Evolutionary conservation across 371 early-diverging fungal species (phyloP).

Genomic region (Mortierella sp.): DNA sequence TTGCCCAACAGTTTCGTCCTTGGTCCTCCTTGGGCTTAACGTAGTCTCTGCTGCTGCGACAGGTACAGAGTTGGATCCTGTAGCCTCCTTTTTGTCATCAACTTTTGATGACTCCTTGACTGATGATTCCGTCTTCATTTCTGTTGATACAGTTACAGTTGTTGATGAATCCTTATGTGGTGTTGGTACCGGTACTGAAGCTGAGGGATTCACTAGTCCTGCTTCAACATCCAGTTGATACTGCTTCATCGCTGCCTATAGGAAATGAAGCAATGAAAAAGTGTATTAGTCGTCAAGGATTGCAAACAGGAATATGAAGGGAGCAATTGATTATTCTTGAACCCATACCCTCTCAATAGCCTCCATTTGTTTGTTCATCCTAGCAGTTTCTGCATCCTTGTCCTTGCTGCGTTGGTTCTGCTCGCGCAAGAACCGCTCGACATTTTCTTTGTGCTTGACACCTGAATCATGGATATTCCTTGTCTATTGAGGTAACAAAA

Average conservation of each 20-base stretch:
- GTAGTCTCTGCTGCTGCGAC: background rate
- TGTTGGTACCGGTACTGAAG: conserved; percentile 2
- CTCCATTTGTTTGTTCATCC: conserved; percentile 66
- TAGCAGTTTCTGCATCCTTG: conserved; percentile 63
- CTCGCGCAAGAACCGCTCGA: conserved; percentile 73
- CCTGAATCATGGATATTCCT: conserved; percentile 76
- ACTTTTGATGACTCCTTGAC: background rate
- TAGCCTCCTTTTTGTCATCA: background rate
- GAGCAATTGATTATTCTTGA: too few species aligned
- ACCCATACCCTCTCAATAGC: conserved; percentile 64
- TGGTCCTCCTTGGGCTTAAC: background rate
- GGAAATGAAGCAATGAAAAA: too few species aligned
- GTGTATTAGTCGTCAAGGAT: too few species aligned
- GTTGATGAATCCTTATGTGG: background rate
- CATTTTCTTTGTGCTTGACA: conserved; percentile 74
- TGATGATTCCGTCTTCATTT: background rate
- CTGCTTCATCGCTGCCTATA: conserved; percentile 35
- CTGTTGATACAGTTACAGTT: background rate
- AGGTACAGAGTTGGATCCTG: conserved; percentile 20
- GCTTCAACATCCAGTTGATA: conserved; percentile 56
- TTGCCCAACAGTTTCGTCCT: conserved; percentile 37
- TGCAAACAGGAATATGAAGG: too few species aligned
- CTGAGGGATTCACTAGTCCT: conserved; percentile 41
- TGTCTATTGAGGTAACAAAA: conserved; percentile 63
- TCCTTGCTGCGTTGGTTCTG: conserved; percentile 70